These are phyloP conservation scores for Helianthus annuus DNA, from an alignment of 129 eudicot genomes.

Conservation along the genomic window HanXRQr2.0-SUNRISE NC_035434.2:157806285-157806784, in stretches of 20 bases:
- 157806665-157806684: too few species aligned
- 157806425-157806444: constrained; percentile 2
- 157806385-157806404: neutral
- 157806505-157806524: neutral
- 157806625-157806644: too few species aligned
- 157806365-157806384: neutral
- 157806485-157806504: neutral
- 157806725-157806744: too few species aligned
- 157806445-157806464: constrained; percentile 6
- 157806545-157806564: neutral
- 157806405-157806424: constrained; percentile 2
- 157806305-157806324: neutral
- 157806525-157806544: neutral
- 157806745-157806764: too few species aligned
- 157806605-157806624: neutral
- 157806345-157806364: neutral
- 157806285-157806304: too few species aligned
- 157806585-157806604: too few species aligned
- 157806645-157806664: too few species aligned
- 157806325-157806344: constrained; percentile 17
- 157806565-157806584: neutral
- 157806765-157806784: too few species aligned
- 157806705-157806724: too few species aligned
- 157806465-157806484: neutral
- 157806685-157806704: too few species aligned